These are phyloP conservation scores for Paraphaeosphaeria minitans DNA, from an alignment of 2,329 filamentous ascomycete species.

Conservation along the genomic window DNA sequence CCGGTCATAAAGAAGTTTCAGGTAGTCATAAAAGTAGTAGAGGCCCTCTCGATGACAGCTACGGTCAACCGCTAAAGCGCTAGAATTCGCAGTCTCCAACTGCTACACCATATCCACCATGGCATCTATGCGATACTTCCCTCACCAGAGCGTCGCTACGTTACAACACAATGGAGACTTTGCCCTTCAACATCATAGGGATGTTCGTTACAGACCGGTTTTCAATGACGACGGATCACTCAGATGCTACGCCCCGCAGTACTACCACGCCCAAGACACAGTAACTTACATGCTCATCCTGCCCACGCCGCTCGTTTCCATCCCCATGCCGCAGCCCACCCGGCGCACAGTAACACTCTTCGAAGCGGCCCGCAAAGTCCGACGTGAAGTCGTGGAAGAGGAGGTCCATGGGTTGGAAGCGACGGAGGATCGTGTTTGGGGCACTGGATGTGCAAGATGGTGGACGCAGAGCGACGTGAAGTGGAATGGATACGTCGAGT, in stretches of 20 bases:
- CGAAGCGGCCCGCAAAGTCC: not conserved
- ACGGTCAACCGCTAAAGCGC: not conserved
- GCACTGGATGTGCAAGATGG: not conserved
- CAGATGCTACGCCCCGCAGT: not conserved
- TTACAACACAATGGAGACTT: not conserved
- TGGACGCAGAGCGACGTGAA: constrained; percentile 4
- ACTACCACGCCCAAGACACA: not conserved
- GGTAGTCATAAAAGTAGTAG: not conserved
- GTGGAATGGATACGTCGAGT: constrained; percentile 18
- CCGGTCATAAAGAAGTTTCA: constrained; percentile 2
- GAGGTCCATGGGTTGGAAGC: not conserved
- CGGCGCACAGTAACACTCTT: not conserved
- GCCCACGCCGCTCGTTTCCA: not conserved
- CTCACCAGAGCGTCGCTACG: not conserved
- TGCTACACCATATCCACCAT: not conserved
- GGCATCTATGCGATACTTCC: not conserved
- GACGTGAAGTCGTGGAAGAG: not conserved
- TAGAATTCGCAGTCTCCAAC: not conserved
- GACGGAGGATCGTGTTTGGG: not conserved
- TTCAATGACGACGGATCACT: not conserved
- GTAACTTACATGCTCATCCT: not conserved
- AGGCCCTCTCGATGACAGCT: not conserved
- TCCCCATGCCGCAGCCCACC: not conserved
- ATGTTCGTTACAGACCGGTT: not conserved
- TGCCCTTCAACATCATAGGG: not conserved